Evolutionary conservation across 371 early-diverging fungal species (phyloP).

Genomic region (Fennellomyces sp.): DNA sequence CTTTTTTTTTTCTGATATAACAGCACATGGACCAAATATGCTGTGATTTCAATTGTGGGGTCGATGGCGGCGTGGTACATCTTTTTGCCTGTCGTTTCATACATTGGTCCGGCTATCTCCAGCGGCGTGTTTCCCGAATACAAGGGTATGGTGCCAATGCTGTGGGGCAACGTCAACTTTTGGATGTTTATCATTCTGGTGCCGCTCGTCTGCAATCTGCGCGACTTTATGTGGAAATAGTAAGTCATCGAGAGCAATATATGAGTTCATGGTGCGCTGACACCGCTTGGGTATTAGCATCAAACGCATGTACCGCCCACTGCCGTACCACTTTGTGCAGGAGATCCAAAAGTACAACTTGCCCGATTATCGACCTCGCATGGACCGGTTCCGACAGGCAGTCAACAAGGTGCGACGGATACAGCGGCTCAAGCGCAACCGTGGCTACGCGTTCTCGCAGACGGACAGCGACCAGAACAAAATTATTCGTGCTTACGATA

Average conservation of each 20-base stretch:
- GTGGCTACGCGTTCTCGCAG: constrained; percentile 98
- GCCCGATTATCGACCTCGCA: constrained; percentile 96
- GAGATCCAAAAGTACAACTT: constrained; percentile 98
- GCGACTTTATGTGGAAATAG: constrained; percentile 95
- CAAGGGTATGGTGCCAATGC: constrained; percentile 72
- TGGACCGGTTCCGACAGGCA: constrained; percentile 97
- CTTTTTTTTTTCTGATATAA: not conserved
- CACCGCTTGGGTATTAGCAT: constrained; percentile 32
- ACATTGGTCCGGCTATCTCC: constrained; percentile 81
- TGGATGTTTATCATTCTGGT: constrained; percentile 87
- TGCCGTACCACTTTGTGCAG: constrained; percentile 94
- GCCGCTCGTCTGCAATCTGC: constrained; percentile 79
- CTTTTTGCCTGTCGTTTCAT: constrained; percentile 84
- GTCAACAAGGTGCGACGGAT: constrained; percentile 95
- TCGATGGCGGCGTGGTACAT: constrained; percentile 90
- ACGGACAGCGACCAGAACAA: constrained; percentile 95
- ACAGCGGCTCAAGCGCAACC: constrained; percentile 89
- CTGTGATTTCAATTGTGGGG: constrained; percentile 79
- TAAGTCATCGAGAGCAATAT: constrained; percentile 45
- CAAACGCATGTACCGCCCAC: constrained; percentile 81
- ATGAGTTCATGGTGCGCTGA: too few relatives aligned
- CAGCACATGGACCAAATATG: constrained; percentile 80
- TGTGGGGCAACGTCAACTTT: constrained; percentile 82
- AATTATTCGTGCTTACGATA: constrained; percentile 95
- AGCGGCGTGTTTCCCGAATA: constrained; percentile 70